phyloP scores from a whole-genome alignment of 371 early-diverging fungal genomes.

The Smittium culicis region DNA sequence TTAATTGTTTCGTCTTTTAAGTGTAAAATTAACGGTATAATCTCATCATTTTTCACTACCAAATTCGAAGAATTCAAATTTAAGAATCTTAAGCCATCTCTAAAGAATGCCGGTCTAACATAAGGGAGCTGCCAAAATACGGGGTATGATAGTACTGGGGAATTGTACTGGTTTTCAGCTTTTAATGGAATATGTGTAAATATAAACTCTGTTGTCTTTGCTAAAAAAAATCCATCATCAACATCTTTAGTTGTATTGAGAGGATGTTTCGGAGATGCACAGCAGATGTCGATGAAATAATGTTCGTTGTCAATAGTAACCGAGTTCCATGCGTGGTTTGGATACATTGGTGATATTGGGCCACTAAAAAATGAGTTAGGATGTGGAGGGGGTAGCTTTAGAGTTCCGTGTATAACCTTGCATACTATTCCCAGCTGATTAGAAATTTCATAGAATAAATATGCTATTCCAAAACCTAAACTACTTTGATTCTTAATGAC shows the following conservation, averaged over 20 bases:
- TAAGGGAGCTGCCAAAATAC: conserved; percentile 34
- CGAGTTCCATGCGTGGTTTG: conserved; percentile 33
- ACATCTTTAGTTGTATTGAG: conserved; percentile 21
- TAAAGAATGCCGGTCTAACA: conserved; percentile 29
- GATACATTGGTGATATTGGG: neutral
- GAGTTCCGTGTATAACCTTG: conserved; percentile 26
- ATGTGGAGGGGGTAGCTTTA: conserved; percentile 27
- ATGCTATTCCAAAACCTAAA: conserved; percentile 31
- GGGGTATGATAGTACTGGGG: conserved; percentile 25
- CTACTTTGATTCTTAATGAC: neutral
- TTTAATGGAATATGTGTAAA: conserved; percentile 29
- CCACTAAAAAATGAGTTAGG: conserved; percentile 8
- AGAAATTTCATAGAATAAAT: conserved; percentile 30
- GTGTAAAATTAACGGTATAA: conserved; percentile 25
- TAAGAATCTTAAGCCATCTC: conserved; percentile 24
- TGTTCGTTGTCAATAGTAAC: conserved; percentile 31
- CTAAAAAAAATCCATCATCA: conserved; percentile 31
- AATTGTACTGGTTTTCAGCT: conserved; percentile 23
- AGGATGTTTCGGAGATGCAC: conserved; percentile 25
- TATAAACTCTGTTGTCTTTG: conserved; percentile 24
- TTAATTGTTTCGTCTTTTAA: conserved; percentile 23
- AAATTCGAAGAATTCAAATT: conserved; percentile 23
- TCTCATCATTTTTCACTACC: conserved; percentile 25
- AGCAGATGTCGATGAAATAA: conserved; percentile 27
- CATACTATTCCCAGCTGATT: conserved; percentile 27